A percentile compares a stretch with the other conserved stretches of the same genome.
Evolutionary conservation across 768 basidiomycete species (phyloP).

Genomic region (Imleria badia): DNA sequence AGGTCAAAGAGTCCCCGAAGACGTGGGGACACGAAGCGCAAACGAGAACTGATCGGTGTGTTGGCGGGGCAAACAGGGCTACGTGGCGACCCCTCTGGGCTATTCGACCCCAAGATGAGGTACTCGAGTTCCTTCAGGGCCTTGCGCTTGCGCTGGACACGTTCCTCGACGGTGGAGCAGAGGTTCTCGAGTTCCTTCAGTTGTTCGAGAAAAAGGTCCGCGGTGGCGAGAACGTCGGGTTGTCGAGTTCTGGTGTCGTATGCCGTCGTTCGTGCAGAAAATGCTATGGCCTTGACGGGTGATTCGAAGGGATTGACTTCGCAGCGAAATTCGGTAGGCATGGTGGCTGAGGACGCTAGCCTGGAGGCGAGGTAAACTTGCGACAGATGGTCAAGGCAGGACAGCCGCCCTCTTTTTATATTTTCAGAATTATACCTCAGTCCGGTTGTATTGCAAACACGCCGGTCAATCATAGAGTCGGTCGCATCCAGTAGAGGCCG

Average conservation of each 20-base stretch:
- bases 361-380: neutral
- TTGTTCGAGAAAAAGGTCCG: constrained; percentile 29
- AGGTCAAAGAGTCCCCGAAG: constrained; percentile 33
- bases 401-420: constrained; percentile 13
- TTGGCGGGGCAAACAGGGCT: constrained; percentile 22
- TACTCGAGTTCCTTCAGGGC: constrained; percentile 24
- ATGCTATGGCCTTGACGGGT: constrained; percentile 9
- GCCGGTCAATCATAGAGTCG: neutral
- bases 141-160: constrained; percentile 22
- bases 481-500: too few relatives aligned
- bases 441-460: constrained; percentile 13
- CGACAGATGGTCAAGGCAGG: neutral
- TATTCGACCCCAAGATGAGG: constrained; percentile 15
- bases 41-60: constrained; percentile 18
- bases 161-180: constrained; percentile 23
- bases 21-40: constrained; percentile 24
- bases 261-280: neutral
- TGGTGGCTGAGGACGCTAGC: neutral
- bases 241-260: constrained; percentile 1
- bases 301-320: constrained; percentile 22
- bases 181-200: constrained; percentile 25
- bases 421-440: neutral
- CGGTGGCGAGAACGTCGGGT: constrained; percentile 28
- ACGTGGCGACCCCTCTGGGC: constrained; percentile 11
- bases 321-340: constrained; percentile 5